Percentiles rank a stretch among this genome's conserved stretches.
Conservation (phyloP, 768 basidiomycete genomes). For the Tulasnella sp. region DNA sequence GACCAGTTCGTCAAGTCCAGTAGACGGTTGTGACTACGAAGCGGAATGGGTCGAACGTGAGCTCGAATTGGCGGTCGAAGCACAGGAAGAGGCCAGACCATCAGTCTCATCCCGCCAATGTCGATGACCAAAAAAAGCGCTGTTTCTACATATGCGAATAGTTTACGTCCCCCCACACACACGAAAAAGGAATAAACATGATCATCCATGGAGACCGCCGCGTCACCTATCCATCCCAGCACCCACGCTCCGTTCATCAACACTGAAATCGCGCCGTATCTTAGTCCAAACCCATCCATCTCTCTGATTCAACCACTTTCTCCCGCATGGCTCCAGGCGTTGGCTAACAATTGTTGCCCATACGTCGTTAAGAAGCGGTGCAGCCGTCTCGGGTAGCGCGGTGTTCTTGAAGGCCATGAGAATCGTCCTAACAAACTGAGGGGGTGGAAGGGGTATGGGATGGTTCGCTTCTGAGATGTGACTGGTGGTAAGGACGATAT, state of each 20-base stretch:
- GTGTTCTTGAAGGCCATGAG: neutral
- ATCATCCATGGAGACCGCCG: no score
- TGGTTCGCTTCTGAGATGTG: neutral
- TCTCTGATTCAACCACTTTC: constrained; percentile 40
- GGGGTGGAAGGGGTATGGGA: neutral
- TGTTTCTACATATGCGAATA: neutral
- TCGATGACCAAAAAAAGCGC: neutral
- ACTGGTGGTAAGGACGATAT: neutral
- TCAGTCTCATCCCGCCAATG: no score
- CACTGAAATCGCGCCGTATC: neutral
- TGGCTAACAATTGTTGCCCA: neutral
- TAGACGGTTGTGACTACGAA: neutral
- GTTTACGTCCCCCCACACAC: neutral
- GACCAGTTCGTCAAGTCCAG: neutral
- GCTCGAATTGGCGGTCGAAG: neutral
- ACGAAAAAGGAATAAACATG: no score
- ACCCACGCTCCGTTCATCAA: neutral
- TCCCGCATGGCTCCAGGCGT: constrained; percentile 27
- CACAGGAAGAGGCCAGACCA: neutral
- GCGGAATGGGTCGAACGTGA: neutral
- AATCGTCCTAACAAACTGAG: neutral
- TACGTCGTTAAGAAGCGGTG: neutral
- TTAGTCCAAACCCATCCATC: constrained; percentile 29
- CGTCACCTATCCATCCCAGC: neutral
- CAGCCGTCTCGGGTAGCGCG: neutral